Base-by-base conservation (phyloP, 257 asterid genomes). In the Scutellaria baicalensis region DNA sequence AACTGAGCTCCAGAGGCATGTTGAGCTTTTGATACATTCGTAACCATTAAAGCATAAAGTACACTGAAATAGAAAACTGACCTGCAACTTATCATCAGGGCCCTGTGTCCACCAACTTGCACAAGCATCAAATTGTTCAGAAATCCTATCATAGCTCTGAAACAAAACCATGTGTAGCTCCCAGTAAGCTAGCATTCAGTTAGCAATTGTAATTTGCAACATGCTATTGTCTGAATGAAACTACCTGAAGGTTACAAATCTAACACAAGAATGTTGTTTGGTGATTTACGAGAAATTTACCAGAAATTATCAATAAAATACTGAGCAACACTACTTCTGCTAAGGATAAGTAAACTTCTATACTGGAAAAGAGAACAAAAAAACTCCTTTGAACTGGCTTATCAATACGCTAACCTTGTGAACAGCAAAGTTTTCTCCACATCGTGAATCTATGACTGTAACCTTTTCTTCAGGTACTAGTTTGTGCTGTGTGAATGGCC, bases 91-190 rank as follows among this genome's bases (percentile, higher is more conserved):
- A 71, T 83, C 79, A 88, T 91, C 92, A 71, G 97, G 99, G 64
- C 99, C 99, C 70, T 94, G 99, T 6, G 99, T 94, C 97, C 99
- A 94, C 97, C 99, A 94, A 84, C 99, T 94, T 62, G 99, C 97
- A 86, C 97, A 91, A 63, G 89, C 99, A 89, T 94, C 99, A 81
- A 94, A 94, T 78, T 86, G 93, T 79, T 89, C 91, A 83, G 86
- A 81, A 44, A 91, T 86, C 74, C 65, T 74, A 79, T 77, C 78
- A 44, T 13, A 62, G 71, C 75, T 60, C 85, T 83, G 81, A 78
- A 76, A 84, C 79, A 76, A 75, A 66, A 73, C 9, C 23, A 81
- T 16, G 77, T 58, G 59, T 21, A 52, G 50, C 49, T 44, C 14
- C 65, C n/a, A 21, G 71, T 78, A 51, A 80, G 85, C 76, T 35